Base-by-base conservation (phyloP, 2,329 filamentous ascomycete species). In the Apiospora kogelbergensis region DNA sequence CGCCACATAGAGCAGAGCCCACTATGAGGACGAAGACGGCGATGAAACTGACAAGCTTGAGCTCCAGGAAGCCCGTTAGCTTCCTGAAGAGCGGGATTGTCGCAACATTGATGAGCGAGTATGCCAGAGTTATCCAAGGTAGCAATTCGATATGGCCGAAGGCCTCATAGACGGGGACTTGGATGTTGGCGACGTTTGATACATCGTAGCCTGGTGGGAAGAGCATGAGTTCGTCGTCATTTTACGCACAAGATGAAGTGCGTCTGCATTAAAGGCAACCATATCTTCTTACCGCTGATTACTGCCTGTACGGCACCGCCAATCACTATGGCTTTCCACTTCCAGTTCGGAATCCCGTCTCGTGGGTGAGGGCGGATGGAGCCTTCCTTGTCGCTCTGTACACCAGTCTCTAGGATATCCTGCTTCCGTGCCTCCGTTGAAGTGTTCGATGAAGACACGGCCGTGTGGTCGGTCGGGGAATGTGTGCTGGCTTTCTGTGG, bases 121-220 rank as follows among this genome's bases (percentile, higher is more conserved):
- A 82, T 9, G 76, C 77, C 15, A 82, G 73, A 33, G 74, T 76
- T n/a, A 83, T 75, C 81, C 81, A 82, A 4, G 80, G 77, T 6
- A 83, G 74, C 1, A 81, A 73, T 44, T 80, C 76, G 45, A 83
- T 78, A 13, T 78, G 73, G 6, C 78, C 78, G 60, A 82, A 81
- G 26, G 84, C 85, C 67, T 85, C 79, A 75, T 90, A 90, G 65
- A 90, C 84, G 3, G 85, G 86, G 10, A 79, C 80, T 75, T 89
- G 89, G 64, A 87, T 85, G 71, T 89, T 85, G 9, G 86, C 84
- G 22, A 84, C 82, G 68, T 84, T 82, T 70, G 80, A 80, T 9
- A 81, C 76, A 70, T 83, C 81, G 72, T 82, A 83, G 22, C 81
- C 81, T 82, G 67, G 48, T 48, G 46, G 24, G 2, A 33, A 33